Percentiles rank a stretch among this genome's conserved stretches.
phyloP scores from a whole-genome alignment of 108 stramenopile genomes.

The Cyclotella distinguenda region DNA sequence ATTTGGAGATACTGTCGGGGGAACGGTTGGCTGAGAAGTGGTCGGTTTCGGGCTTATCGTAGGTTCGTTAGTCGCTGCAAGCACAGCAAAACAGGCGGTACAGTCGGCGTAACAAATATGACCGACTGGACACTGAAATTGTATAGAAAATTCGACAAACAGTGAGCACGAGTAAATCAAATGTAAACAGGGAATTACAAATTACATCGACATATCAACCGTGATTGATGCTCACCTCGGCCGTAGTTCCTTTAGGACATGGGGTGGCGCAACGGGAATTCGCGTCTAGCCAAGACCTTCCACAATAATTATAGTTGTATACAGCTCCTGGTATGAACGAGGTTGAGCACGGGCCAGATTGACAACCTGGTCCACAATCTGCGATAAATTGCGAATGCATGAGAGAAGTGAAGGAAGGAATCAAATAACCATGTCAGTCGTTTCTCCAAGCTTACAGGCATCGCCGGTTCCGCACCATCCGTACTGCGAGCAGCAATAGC shows the following conservation, averaged over 20 bases:
- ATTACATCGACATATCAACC: background rate
- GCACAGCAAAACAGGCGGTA: constrained; percentile 9
- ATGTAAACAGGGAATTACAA: background rate
- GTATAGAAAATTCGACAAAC: background rate
- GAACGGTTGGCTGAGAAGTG: background rate
- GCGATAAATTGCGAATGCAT: background rate
- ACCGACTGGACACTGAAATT: constrained; percentile 9
- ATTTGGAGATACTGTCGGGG: background rate
- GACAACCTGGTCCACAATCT: constrained; percentile 3
- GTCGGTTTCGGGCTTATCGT: background rate
- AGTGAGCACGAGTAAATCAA: background rate
- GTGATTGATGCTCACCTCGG: constrained; percentile 1
- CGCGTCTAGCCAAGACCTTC: background rate
- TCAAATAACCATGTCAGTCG: background rate
- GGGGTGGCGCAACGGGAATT: constrained; percentile 9
- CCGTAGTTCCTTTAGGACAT: constrained; percentile 4
- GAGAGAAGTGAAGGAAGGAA: background rate
- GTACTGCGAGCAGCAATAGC: constrained; percentile 9
- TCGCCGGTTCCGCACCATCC: constrained; percentile 15
- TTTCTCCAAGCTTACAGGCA: background rate
- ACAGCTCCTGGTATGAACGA: background rate
- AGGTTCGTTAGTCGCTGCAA: constrained; percentile 1
- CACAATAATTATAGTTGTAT: constrained; percentile 27
- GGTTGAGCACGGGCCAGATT: constrained; percentile 6
- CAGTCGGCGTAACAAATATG: constrained; percentile 27